Evolutionary conservation across 352 stramenopile genomes (phyloP), one percentile per base, ranked within the genome.

Genomic region (Phytophthora citrophthora): DNA sequence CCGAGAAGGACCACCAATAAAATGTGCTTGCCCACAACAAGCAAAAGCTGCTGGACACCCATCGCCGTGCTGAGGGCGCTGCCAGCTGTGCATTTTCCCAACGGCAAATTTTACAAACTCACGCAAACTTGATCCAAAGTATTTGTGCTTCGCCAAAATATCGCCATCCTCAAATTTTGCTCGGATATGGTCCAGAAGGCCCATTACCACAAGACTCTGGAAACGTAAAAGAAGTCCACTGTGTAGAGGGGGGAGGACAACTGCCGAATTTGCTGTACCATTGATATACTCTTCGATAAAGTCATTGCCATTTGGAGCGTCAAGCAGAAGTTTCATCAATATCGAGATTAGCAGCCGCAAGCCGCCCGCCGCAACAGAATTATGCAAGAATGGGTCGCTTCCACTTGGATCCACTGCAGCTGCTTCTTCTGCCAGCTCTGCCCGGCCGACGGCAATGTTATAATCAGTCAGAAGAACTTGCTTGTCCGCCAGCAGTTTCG

Each of bases 71-170:
- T 93, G 83, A 9, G 83, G 66, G 23, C 76, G 72, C 46, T 93
- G 83, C 83, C 81, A 93, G 29, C 71, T 72, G 20, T 88, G 79
- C 77, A 91, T 91, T 39, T 83, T 89, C 29, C 60, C 53, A 23
- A 90, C 72, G 3, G 72, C 68, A 34, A 90, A 67, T 26, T 69
- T 77, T 18, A 89, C 64, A 38, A 93, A 89, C 5, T 83, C 76
- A 23, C 83, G 81, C 23, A 90, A 61, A 45, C 90, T 93, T 26
- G 59, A 32, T 8, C 57, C 77, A 49, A 89, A 90, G 7, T 69
- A 34, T 44, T 84, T 88, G 66, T 88, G 73, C 0, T 88, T 73
- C 0, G 65, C 56, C 5, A 89, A 46, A 34, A 86, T 45, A 13
- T 67, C 64, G 10, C 83, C 76, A 46, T 87, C 72, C 5, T 58